phyloP scores from a whole-genome alignment of 306 rosid genomes.

The Neltuma alba region DNA sequence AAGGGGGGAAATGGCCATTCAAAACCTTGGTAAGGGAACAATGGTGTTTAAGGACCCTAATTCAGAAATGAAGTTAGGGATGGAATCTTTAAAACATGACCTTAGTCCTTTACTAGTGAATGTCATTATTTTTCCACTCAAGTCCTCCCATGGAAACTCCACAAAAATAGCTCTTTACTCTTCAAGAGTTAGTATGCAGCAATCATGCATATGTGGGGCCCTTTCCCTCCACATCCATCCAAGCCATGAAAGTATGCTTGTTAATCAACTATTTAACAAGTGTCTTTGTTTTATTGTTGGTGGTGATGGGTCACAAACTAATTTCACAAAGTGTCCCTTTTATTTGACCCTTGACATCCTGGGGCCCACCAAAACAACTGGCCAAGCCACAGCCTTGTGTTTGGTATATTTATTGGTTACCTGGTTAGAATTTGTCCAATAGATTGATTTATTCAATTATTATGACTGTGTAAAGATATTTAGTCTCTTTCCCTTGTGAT shows the following conservation, averaged over 20 bases:
- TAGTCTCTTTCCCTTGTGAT: conserved; percentile 6
- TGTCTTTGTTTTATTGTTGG: background rate
- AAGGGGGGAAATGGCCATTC: background rate
- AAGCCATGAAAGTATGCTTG: conserved; percentile 24
- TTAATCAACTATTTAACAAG: background rate
- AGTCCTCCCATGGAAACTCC: background rate
- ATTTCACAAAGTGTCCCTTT: conserved; percentile 32
- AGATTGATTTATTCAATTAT: background rate
- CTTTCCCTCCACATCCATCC: conserved; percentile 4
- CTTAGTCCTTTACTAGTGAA: background rate
- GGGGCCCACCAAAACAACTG: conserved; percentile 43
- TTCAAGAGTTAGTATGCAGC: background rate
- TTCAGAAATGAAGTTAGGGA: background rate
- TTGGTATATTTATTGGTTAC: conserved; percentile 21
- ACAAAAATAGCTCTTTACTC: background rate
- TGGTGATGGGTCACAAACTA: conserved; percentile 12
- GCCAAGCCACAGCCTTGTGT: conserved; percentile 36
- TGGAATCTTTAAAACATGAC: no score
- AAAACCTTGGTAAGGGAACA: background rate
- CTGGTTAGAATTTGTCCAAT: conserved; percentile 12
- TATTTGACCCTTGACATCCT: conserved; percentile 34
- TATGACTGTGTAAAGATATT: background rate
- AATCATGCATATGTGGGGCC: background rate
- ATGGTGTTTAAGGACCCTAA: background rate
- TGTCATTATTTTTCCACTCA: background rate